These are phyloP conservation scores for Thymus mandschuricus DNA, from an alignment of 257 asterid species.

Conservation along the genomic window DNA sequence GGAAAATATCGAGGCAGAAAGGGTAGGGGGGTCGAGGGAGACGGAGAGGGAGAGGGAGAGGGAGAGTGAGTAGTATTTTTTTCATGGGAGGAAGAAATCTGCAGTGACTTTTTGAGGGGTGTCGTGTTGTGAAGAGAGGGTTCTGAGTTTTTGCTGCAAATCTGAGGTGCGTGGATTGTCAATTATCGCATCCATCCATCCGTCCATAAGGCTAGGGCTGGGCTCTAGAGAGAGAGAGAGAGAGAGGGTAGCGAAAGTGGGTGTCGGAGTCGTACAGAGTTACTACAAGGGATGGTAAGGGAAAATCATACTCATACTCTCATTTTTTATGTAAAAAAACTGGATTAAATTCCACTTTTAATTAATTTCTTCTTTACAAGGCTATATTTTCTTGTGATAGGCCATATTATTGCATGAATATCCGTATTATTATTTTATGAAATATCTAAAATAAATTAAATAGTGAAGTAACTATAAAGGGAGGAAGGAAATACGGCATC, in stretches of 20 bases:
- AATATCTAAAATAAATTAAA: no score
- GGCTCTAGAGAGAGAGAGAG: neutral
- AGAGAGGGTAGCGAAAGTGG: neutral
- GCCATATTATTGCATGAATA: no score
- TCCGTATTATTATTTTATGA: no score
- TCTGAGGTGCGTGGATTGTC: slow-evolving; percentile 2
- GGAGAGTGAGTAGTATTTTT: neutral
- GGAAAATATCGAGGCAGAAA: neutral
- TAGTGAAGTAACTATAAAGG: no score
- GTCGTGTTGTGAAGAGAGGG: slow-evolving; percentile 12
- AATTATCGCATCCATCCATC: neutral
- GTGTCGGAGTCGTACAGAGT: slow-evolving; percentile 25
- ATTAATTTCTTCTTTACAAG: no score
- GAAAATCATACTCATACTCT: neutral
- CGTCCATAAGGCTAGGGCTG: neutral
- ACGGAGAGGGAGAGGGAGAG: neutral
- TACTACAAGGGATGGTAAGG: slow-evolving; percentile 1
- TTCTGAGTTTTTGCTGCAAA: slow-evolving; percentile 11
- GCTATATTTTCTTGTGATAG: no score
- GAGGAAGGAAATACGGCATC: no score
- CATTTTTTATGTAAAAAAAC: neutral
- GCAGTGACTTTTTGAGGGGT: slow-evolving; percentile 6
- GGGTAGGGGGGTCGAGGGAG: neutral
- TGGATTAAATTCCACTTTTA: neutral
- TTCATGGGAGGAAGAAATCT: neutral